phyloP scores from a whole-genome alignment of 2,329 filamentous ascomycete species.

The Chrysoporthe austroafricana region DNA sequence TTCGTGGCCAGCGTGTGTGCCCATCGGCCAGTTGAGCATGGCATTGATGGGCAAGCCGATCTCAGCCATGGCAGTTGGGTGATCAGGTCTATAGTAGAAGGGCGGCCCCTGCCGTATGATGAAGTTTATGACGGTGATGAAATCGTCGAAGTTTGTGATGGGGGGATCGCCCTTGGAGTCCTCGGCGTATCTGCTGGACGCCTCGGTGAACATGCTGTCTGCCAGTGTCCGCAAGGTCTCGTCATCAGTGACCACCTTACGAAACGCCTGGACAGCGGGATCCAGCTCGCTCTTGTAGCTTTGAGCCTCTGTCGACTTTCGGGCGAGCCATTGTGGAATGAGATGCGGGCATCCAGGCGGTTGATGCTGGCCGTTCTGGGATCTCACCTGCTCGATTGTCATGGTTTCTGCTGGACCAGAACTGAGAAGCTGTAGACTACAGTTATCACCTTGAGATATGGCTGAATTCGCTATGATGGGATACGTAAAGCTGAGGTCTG shows the following conservation, averaged over 20 bases:
- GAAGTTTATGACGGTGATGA: background rate
- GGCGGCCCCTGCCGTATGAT: conserved; percentile 1
- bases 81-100: background rate
- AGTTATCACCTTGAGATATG: too few relatives aligned
- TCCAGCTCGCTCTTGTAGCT: background rate
- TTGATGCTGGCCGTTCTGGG: too few relatives aligned
- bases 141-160: conserved; percentile 2
- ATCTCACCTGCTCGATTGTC: too few relatives aligned
- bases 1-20: conserved; percentile 36
- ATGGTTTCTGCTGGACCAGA: too few relatives aligned
- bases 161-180: conserved; percentile 3
- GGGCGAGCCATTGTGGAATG: too few relatives aligned
- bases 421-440: too few relatives aligned
- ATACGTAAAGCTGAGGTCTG: too few relatives aligned
- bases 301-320: too few relatives aligned
- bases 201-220: conserved; percentile 13
- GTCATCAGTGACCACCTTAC: background rate
- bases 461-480: too few relatives aligned
- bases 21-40: conserved; percentile 59
- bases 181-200: conserved; percentile 1
- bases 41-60: conserved; percentile 58
- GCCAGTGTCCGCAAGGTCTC: background rate
- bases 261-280: background rate
- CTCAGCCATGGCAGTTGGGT: conserved; percentile 39
- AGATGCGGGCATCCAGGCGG: too few relatives aligned